Conservation (phyloP, 768 basidiomycete genomes). For the Leccinum aurantiacum region DNA sequence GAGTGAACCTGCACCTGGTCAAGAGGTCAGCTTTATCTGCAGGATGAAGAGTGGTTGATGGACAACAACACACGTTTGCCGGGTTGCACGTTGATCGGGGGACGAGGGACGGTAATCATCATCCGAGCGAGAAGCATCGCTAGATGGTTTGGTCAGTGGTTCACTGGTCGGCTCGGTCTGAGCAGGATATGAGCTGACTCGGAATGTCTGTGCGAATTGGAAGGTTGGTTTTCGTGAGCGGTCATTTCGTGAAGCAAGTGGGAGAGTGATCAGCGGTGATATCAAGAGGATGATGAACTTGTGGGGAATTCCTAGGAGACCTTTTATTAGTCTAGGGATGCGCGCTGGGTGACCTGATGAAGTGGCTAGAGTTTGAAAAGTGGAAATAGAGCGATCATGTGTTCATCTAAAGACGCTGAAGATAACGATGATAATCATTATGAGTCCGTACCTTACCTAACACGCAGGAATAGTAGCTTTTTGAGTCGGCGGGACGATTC, state of each 20-base stretch:
- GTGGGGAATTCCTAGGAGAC: not conserved
- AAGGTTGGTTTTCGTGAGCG: not conserved
- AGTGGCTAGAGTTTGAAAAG: slow-evolving; percentile 10
- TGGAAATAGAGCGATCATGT: slow-evolving; percentile 6
- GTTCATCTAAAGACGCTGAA: slow-evolving; percentile 11
- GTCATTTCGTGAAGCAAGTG: not conserved
- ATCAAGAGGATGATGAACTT: not conserved
- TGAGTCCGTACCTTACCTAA: not conserved
- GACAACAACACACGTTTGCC: slow-evolving; percentile 2
- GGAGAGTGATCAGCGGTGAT: not conserved
- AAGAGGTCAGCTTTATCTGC: not conserved
- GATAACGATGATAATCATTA: slow-evolving; percentile 14
- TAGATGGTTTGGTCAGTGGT: not conserved
- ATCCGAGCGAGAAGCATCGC: not conserved
- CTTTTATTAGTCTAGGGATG: slow-evolving; percentile 21
- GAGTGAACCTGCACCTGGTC: slow-evolving; percentile 3
- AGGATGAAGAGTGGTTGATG: not conserved
- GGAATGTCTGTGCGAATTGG: not conserved
- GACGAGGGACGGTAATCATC: not conserved
- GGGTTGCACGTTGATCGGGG: too few relatives aligned
- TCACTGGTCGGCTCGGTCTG: slow-evolving; percentile 1
- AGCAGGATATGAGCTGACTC: slow-evolving; percentile 6
- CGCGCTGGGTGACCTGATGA: not conserved
- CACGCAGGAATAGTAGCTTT: not conserved
- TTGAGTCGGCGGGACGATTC: not conserved